Evolutionary conservation across 352 stramenopile species (phyloP).

Genomic region (Phytophthora kernoviae): DNA sequence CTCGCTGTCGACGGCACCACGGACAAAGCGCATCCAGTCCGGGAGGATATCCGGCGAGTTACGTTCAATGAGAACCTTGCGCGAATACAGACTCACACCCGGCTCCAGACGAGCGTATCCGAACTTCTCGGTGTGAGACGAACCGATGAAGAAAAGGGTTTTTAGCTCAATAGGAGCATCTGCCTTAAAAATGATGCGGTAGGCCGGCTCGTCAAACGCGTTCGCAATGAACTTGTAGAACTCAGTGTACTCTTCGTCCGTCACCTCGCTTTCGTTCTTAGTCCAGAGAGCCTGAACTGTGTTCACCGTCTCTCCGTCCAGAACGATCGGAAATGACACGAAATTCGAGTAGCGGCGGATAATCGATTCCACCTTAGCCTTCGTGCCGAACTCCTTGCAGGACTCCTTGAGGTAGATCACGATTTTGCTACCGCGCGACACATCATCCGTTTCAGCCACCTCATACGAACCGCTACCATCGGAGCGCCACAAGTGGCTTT

Average conservation of each 20-base stretch:
- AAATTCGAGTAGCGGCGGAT: slow-evolving; percentile 99
- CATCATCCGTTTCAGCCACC: slow-evolving; percentile 66
- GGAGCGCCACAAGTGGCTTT: slow-evolving; percentile 75
- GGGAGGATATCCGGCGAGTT: slow-evolving; percentile 98
- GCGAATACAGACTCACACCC: slow-evolving; percentile 97
- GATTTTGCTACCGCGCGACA: slow-evolving; percentile 95
- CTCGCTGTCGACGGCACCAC: slow-evolving; percentile 95
- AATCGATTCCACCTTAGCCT: slow-evolving; percentile 94
- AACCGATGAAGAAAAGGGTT: slow-evolving; percentile 97
- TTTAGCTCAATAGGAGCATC: slow-evolving; percentile 99
- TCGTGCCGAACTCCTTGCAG: slow-evolving; percentile 94
- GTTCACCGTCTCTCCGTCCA: slow-evolving; percentile 98
- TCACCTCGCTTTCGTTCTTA: slow-evolving; percentile 94
- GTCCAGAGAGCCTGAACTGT: slow-evolving; percentile 99
- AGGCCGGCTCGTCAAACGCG: slow-evolving; percentile 94
- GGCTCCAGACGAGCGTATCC: slow-evolving; percentile 95
- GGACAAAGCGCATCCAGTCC: slow-evolving; percentile 96
- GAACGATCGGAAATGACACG: slow-evolving; percentile 98
- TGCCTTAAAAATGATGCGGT: slow-evolving; percentile 96
- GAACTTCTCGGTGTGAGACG: slow-evolving; percentile 97
- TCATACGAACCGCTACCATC: slow-evolving; percentile 87
- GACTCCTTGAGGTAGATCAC: slow-evolving; percentile 98
- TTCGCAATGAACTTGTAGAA: slow-evolving; percentile 98
- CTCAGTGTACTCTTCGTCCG: slow-evolving; percentile 96
- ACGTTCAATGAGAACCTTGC: slow-evolving; percentile 99